phyloP scores from a whole-genome alignment of 78 protist genomes.

The Bodo saltans region DNA sequence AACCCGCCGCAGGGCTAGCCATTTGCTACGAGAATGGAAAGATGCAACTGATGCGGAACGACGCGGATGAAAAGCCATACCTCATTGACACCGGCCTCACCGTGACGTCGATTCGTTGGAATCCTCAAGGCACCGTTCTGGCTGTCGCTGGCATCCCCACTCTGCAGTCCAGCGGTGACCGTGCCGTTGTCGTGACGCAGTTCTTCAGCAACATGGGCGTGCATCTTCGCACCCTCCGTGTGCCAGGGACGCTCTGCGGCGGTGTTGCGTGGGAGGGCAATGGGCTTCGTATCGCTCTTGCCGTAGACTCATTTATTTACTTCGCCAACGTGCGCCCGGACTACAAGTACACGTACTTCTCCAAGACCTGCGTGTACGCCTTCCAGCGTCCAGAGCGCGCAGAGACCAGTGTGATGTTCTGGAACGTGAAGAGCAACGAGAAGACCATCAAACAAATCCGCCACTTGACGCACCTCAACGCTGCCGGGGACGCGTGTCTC shows the following conservation, averaged over 20 bases:
- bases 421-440: conserved; percentile 51
- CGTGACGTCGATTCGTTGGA: conserved; percentile 45
- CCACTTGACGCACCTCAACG: conserved; percentile 31
- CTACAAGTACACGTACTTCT: conserved; percentile 61
- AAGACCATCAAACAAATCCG: conserved; percentile 41
- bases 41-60: conserved; percentile 58
- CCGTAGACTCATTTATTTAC: conserved; percentile 73
- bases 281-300: conserved; percentile 68
- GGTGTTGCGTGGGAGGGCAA: conserved; percentile 64
- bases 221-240: conserved; percentile 44
- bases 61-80: conserved; percentile 50
- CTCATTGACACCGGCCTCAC: conserved; percentile 64
- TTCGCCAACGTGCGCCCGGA: conserved; percentile 76
- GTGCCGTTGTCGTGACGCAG: conserved; percentile 36
- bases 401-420: conserved; percentile 60
- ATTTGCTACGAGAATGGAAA: conserved; percentile 57
- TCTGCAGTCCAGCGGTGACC: neutral
- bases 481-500: conserved; percentile 49
- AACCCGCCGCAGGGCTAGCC: conserved; percentile 43
- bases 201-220: conserved; percentile 64
- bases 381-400: conserved; percentile 47
- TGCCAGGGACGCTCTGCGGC: conserved; percentile 46
- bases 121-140: conserved; percentile 57
- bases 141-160: conserved; percentile 54
- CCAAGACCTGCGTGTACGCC: conserved; percentile 62